These are phyloP conservation scores for Cryptococcus sp. DNA, from an alignment of 1,284 basidiomycete genomes.

Conservation along the genomic window DNA sequence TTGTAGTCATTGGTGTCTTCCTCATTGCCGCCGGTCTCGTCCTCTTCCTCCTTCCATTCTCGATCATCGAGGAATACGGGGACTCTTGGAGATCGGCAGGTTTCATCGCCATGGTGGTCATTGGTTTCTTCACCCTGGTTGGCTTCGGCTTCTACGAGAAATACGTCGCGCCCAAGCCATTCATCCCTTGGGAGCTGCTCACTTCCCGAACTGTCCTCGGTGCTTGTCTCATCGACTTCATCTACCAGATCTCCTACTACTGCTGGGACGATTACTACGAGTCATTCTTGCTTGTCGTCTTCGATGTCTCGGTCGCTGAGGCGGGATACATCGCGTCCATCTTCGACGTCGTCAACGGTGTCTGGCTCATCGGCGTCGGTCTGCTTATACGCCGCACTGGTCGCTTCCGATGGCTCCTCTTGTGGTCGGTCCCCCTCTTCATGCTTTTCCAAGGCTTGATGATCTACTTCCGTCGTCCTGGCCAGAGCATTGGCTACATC, in stretches of 20 bases:
- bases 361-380: conserved; percentile 48
- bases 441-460: conserved; percentile 52
- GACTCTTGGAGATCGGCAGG: conserved; percentile 41
- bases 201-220: conserved; percentile 49
- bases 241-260: conserved; percentile 51
- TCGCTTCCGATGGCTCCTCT: conserved; percentile 49
- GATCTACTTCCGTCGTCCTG: conserved; percentile 50
- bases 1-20: conserved; percentile 49
- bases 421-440: conserved; percentile 45
- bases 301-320: conserved; percentile 43
- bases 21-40: conserved; percentile 47
- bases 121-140: conserved; percentile 48
- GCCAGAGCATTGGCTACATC: conserved; percentile 27
- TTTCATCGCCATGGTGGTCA: conserved; percentile 53
- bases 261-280: conserved; percentile 45
- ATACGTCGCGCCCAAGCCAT: conserved; percentile 44
- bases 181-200: conserved; percentile 51
- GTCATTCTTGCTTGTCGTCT: conserved; percentile 49
- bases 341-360: conserved; percentile 50
- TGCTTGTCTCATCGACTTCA: conserved; percentile 45
- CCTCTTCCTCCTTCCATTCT: conserved; percentile 53
- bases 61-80: conserved; percentile 41
- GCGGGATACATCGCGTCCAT: conserved; percentile 51
- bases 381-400: conserved; percentile 47
- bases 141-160: conserved; percentile 48